A percentile compares a stretch with the other conserved stretches of the same genome.
Evolutionary conservation across 2,329 filamentous ascomycete genomes (phyloP).

Genomic region (Colletotrichum truncatum): DNA sequence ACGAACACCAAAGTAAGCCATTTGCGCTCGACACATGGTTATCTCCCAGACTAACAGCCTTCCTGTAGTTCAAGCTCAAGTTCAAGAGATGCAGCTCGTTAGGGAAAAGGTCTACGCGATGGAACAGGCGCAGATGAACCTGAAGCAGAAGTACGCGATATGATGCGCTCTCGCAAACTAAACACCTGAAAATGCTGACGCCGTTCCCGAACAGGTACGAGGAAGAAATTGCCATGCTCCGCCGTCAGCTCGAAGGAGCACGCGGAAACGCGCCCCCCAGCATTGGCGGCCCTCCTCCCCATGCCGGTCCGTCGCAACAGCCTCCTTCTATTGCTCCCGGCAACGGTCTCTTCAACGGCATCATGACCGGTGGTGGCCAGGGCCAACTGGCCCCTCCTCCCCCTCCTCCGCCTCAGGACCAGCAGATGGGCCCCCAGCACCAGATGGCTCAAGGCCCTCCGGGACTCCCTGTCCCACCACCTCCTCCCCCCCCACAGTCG

Average conservation of each 20-base stretch:
- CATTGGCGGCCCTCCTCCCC: conserved; percentile 76
- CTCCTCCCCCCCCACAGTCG: conserved; percentile 67
- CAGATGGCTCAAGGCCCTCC: conserved; percentile 80
- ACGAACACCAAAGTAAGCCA: conserved; percentile 91
- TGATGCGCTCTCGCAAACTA: background rate
- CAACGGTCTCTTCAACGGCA: conserved; percentile 92
- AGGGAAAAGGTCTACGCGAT: conserved; percentile 92
- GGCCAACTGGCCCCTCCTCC: conserved; percentile 86
- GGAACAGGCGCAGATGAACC: conserved; percentile 86
- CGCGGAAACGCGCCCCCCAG: conserved; percentile 68
- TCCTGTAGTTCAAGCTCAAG: conserved; percentile 80
- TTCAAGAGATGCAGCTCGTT: conserved; percentile 95
- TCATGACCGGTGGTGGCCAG: conserved; percentile 91
- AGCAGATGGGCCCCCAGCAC: conserved; percentile 61
- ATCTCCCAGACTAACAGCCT: conserved; percentile 32
- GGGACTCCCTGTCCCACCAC: conserved; percentile 66
- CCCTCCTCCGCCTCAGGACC: conserved; percentile 67
- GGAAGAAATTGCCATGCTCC: conserved; percentile 85
- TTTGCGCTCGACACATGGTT: background rate
- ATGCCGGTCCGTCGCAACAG: conserved; percentile 82
- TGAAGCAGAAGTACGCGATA: conserved; percentile 86
- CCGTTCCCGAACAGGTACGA: conserved; percentile 75
- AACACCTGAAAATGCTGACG: conserved; percentile 28
- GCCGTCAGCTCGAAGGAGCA: conserved; percentile 84
- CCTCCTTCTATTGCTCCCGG: conserved; percentile 91